Base-by-base conservation (phyloP, 2,329 filamentous ascomycete species). In the Phialophora tarda region DNA sequence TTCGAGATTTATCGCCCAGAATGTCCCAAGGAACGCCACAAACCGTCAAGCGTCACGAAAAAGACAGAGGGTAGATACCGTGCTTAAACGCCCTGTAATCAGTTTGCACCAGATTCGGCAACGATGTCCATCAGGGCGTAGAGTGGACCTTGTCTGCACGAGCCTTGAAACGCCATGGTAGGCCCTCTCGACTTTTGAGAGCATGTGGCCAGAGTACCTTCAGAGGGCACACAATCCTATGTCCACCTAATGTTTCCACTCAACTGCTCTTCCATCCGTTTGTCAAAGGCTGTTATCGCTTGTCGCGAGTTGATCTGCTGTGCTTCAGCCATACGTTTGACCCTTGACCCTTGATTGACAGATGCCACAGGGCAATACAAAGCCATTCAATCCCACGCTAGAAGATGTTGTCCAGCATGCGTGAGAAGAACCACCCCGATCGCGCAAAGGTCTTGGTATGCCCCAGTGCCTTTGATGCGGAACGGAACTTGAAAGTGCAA, bases 21-120 rank as follows among this genome's bases (percentile, higher is more conserved):
- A 51, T 34, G 48, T 51, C 24, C 48, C 48, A 51, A 51, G 48
- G 26, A 51, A 51, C 12, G 48, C 48, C 21, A 50, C 24, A 51
- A 51, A n/a, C 38, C 17, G 38, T 17, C 21, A 12, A 51, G 23
- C 23, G 26, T 51, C 48, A 28, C 10, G 4, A 10, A 28, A 14
- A 26, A 10, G 48, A 51, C 3, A 21, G 10, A 17, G 17, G 17
- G 17, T n/a, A n/a, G 38, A 44, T 44, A 44, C 5, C 3, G 17
- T 44, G 14, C 38, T n/a, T 8, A 5, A 5, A n/a, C 38, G 38
- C 14, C 3, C 6, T 2, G 38, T 21, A n/a, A n/a, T 44, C 14
- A n/a, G 38, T 17, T n/a, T n/a, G 38, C 14, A 44, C 6, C 14
- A 44, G 38, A n/a, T 44, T 8, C 38, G 17, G 17, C 5, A 44